These are phyloP conservation scores for Eutypella sp. DNA, from an alignment of 2,329 filamentous ascomycete species.

Conservation along the genomic window DNA sequence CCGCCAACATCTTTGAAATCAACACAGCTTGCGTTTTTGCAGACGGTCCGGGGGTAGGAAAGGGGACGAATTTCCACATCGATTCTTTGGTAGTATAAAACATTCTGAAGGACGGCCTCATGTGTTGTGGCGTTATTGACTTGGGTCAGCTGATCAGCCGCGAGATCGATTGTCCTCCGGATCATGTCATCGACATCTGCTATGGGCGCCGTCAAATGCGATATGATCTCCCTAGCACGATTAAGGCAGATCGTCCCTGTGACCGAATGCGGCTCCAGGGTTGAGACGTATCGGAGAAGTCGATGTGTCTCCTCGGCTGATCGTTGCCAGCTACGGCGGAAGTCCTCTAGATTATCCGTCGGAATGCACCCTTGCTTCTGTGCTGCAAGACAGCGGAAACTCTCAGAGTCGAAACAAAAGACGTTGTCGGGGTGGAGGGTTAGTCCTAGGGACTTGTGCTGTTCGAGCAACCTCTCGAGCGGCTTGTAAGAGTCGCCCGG, in stretches of 20 bases:
- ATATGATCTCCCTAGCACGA: slow-evolving; percentile 30
- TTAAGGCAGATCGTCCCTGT: slow-evolving; percentile 35
- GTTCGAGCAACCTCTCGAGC: slow-evolving; percentile 24
- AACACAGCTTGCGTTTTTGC: slow-evolving; percentile 22
- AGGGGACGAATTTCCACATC: slow-evolving; percentile 18
- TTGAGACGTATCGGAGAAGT: slow-evolving; percentile 26
- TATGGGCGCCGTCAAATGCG: slow-evolving; percentile 33
- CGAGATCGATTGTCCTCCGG: slow-evolving; percentile 24
- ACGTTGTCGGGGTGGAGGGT: slow-evolving; percentile 21
- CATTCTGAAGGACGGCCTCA: slow-evolving; percentile 20
- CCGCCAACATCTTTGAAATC: slow-evolving; percentile 21
- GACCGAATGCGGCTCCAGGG: slow-evolving; percentile 26
- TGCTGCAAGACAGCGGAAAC: slow-evolving; percentile 37
- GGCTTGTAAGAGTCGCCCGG: slow-evolving; percentile 35
- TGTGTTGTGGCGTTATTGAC: slow-evolving; percentile 19
- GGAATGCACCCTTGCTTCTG: slow-evolving; percentile 22
- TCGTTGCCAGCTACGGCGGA: slow-evolving; percentile 31
- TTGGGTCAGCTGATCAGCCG: slow-evolving; percentile 22
- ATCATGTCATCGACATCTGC: slow-evolving; percentile 30
- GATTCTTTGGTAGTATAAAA: slow-evolving; percentile 21
- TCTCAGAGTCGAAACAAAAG: slow-evolving; percentile 41
- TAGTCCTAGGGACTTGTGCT: slow-evolving; percentile 26
- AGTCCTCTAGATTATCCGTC: slow-evolving; percentile 29
- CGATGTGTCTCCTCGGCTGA: slow-evolving; percentile 27
- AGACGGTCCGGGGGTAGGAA: slow-evolving; percentile 27